Conservation (phyloP, 805 yeast genomes). For the Saturnispora diversa region DNA sequence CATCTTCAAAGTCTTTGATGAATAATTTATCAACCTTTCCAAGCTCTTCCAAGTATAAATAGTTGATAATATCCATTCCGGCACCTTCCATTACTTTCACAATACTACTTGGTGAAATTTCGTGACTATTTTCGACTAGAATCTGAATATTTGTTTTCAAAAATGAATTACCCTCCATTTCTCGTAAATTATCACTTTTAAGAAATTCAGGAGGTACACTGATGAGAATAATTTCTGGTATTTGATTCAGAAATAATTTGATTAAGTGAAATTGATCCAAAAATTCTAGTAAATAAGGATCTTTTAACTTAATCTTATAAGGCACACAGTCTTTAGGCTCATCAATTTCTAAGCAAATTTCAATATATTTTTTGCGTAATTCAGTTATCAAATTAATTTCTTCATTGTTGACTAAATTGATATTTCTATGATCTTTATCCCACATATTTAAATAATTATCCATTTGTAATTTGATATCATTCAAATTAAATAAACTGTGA, state of each 20-base stretch:
- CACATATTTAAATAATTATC: conserved; percentile 37
- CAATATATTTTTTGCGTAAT: too few relatives aligned
- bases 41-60: conserved; percentile 58
- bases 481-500: conserved; percentile 40
- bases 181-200: conserved; percentile 33
- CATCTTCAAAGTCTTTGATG: conserved; percentile 53
- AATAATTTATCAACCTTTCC: conserved; percentile 47
- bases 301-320: conserved; percentile 52
- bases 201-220: conserved; percentile 28
- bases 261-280: conserved; percentile 59
- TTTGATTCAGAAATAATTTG: conserved; percentile 35
- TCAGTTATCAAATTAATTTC: conserved; percentile 32
- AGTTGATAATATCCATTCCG: conserved; percentile 44
- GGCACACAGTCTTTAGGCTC: conserved; percentile 57
- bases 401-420: neutral
- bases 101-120: conserved; percentile 47
- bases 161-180: conserved; percentile 28
- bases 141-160: conserved; percentile 42
- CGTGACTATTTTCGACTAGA: conserved; percentile 57
- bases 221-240: conserved; percentile 46
- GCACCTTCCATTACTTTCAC: conserved; percentile 38
- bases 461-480: conserved; percentile 36
- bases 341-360: conserved; percentile 47
- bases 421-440: conserved; percentile 11
- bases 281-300: conserved; percentile 46